phyloP scores from a whole-genome alignment of 2,329 filamentous ascomycete species.

The Neurospora sp. region DNA sequence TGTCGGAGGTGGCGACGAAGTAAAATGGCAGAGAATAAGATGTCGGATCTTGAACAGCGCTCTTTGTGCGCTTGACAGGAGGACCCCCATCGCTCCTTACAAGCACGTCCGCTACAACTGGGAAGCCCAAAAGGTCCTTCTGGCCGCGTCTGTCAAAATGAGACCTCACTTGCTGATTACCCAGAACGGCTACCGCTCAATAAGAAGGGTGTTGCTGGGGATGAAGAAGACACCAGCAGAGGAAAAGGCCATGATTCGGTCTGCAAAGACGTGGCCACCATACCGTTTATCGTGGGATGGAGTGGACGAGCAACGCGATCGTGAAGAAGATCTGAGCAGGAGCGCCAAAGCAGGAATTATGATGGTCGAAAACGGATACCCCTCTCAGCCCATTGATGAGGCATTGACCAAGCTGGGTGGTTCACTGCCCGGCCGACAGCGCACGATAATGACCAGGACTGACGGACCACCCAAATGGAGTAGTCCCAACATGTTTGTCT shows the following conservation, averaged over 20 bases:
- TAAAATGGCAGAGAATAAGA: constrained; percentile 10
- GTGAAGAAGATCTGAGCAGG: constrained; percentile 44
- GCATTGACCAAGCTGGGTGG: constrained; percentile 45
- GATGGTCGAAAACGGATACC: constrained; percentile 48
- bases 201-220: constrained; percentile 43
- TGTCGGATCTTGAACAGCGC: constrained; percentile 32
- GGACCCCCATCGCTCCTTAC: constrained; percentile 22
- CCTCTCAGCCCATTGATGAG: constrained; percentile 34
- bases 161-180: constrained; percentile 41
- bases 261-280: constrained; percentile 49
- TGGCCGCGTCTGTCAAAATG: constrained; percentile 41
- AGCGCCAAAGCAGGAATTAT: constrained; percentile 42
- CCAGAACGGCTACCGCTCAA: constrained; percentile 41
- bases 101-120: constrained; percentile 39
- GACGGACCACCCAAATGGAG: constrained; percentile 25
- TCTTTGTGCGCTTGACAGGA: constrained; percentile 27
- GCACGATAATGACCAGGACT: constrained; percentile 46
- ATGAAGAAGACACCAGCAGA: constrained; percentile 44
- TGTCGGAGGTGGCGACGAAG: neutral
- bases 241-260: constrained; percentile 35
- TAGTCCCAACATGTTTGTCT: constrained; percentile 26
- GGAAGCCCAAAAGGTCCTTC: constrained; percentile 45
- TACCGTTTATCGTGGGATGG: constrained; percentile 49
- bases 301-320: constrained; percentile 44
- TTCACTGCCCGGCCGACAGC: constrained; percentile 36